phyloP scores from a whole-genome alignment of 2,329 filamentous ascomycete genomes.

The Pochonia chlamydosporia region DNA sequence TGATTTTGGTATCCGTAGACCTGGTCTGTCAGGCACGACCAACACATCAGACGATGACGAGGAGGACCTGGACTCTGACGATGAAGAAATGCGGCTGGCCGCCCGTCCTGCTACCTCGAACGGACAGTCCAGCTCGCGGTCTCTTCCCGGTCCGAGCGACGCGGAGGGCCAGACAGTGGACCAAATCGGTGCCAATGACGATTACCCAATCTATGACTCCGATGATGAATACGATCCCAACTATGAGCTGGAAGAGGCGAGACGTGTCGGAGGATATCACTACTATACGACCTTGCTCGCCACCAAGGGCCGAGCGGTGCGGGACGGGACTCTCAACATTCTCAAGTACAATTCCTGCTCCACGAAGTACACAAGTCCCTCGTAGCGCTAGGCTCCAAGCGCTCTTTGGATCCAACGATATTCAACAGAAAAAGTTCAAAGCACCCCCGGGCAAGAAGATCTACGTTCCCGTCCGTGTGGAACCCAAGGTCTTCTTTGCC shows the following conservation, averaged over 20 bases:
- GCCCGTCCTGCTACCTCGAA: conserved; percentile 14
- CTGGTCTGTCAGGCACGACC: conserved; percentile 66
- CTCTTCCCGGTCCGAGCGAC: conserved; percentile 47
- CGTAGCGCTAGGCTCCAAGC: conserved; percentile 47
- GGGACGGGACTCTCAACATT: conserved; percentile 34
- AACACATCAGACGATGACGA: conserved; percentile 70
- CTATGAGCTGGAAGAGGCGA: conserved; percentile 72
- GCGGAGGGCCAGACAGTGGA: conserved; percentile 77
- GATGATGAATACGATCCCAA: conserved; percentile 69
- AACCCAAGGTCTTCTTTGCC: conserved; percentile 97
- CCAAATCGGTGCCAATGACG: conserved; percentile 53
- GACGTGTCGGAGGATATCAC: conserved; percentile 67
- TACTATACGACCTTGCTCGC: conserved; percentile 60
- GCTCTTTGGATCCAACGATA: conserved; percentile 49
- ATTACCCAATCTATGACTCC: conserved; percentile 87
- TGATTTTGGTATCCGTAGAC: conserved; percentile 83
- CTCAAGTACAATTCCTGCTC: conserved; percentile 49
- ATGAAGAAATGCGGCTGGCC: conserved; percentile 39
- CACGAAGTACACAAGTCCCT: conserved; percentile 50
- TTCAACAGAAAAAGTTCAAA: conserved; percentile 57
- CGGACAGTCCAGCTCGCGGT: conserved; percentile 33
- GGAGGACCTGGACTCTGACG: conserved; percentile 63
- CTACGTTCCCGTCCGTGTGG: conserved; percentile 89
- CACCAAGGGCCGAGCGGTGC: conserved; percentile 37
- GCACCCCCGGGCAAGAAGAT: conserved; percentile 84